Evolutionary conservation across 1,284 basidiomycete genomes (phyloP), one percentile per base, ranked within the genome.

Genomic region (Apiotrichum mycotoxinovorans): DNA sequence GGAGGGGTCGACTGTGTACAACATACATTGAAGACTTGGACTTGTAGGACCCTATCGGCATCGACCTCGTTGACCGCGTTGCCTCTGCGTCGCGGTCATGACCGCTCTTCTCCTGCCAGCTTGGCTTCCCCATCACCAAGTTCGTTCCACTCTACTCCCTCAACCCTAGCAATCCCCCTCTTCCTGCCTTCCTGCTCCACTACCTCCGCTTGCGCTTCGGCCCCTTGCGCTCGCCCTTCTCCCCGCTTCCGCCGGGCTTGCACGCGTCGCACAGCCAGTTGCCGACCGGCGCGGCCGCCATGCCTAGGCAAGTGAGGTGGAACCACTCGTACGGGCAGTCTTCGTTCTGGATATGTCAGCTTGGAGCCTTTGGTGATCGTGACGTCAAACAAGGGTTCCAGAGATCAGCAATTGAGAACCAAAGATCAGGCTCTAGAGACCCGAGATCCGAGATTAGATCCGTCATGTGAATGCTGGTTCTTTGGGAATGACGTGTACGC

Each of bases 241-340:
- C 23, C 33, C 45, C 45, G 45, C 30, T 23, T 7, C 38, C 42
- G 51, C 51, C 60, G 0, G 71, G 68, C 49, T 57, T 63, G 60
- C 76, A 76, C 22, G 61, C 40, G 25, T 68, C 58, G 56, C 75
- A 76, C 52, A 62, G 67, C 71, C 70, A 78, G 50, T 67, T 66
- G 20, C 74, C 76, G 4, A 59, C 55, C n/a, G 76, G 76, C 14
- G 69, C 59, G 7, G 57, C 54, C 23, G 61, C 56, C 27, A 78
- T 57, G 20, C 72, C 75, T 2, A 65, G 52, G 52, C 77, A 78
- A 3, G 58, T 48, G 15, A 77, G 68, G 52, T 78, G 77, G 65
- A 76, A 78, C 78, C 80, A 81, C 61, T 80, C 79, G 52, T 75
- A 60, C 1, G 74, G 71, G 60, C 80, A 81, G 51, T 81, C 79